Evolutionary conservation across 768 basidiomycete genomes (phyloP), one percentile per base, ranked within the genome.

Genomic region (Multifurca ochricompacta): DNA sequence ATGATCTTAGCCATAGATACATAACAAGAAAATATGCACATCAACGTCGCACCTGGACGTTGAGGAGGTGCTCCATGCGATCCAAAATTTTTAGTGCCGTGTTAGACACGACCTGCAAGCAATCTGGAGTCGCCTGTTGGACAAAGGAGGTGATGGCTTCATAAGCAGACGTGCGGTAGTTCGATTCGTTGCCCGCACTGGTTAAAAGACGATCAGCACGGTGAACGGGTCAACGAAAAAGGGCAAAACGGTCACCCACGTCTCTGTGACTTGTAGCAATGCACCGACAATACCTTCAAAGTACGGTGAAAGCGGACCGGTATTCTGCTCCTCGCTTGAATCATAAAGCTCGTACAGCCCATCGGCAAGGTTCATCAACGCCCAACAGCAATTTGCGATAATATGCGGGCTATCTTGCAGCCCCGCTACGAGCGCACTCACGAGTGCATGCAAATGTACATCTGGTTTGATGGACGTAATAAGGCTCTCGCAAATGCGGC

Each of bases 91-190:
- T 82, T 35, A 92, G 74, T 28, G 84, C 75, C 6, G 91, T 88
- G 63, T 82, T 89, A 59, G 88, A 85, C 13, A 97, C 87, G 41
- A 91, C 82, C 7, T 78, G 69, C 41, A 97, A 79, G 18, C 82
- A 81, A 64, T 97, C 93, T 23, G 76, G 69, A 3, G 91, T 81
- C 0, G 91, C 81, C 59, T 94, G 84, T 2, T 83, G 78, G 35
- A 93, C 78, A 64, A 89, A 91, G 4, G 90, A 84, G 1, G 90
- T 85, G 58, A 98, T 88, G 10, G 95, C 92, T 67, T 97, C 92
- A 65, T 99, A 98, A 2, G 95, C 94, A 4, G 95, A 87, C 2
- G 92, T 95, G 59, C 96, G 80, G 71, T 85, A 92, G 70, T 96
- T 95, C 39, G 86, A 76, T 65, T 98, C 94, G 67, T 96, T 97